A percentile compares a stretch with the other conserved stretches of the same genome.
Conservation (phyloP, 306 rosid genomes). For the Abrus precatorius region DNA sequence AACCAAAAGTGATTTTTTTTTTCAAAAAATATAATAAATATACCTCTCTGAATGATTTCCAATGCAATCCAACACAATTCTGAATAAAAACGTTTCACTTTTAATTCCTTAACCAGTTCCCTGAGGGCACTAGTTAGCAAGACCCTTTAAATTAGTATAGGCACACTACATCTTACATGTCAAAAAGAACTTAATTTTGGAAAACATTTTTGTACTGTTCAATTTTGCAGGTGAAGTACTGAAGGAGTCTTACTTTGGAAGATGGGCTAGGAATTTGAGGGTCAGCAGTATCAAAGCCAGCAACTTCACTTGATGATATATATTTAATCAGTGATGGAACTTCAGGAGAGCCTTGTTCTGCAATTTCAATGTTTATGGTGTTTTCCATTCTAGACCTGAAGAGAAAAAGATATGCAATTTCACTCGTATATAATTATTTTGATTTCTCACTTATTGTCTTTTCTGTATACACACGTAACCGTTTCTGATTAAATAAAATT, state of each 20-base stretch:
- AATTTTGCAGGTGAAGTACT: not conserved
- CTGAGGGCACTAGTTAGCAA: no score
- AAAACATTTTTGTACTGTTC: not conserved
- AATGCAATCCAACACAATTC: no score
- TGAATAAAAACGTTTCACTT: no score
- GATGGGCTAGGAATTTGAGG: constrained; percentile 46
- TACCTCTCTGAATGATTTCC: no score
- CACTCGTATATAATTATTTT: no score
- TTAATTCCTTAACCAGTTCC: no score
- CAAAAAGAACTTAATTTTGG: not conserved
- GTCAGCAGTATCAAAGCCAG: constrained; percentile 63
- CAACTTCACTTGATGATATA: constrained; percentile 62
- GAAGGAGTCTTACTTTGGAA: constrained; percentile 55
- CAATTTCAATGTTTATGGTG: constrained; percentile 34
- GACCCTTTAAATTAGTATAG: not conserved
- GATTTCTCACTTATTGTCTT: no score
- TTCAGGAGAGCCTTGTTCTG: constrained; percentile 46
- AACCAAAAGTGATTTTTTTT: no score
- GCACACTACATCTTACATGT: constrained; percentile 1
- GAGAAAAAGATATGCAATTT: not conserved
- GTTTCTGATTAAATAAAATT: not conserved
- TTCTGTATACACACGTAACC: no score
- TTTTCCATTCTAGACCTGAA: constrained; percentile 60
- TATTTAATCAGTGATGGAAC: constrained; percentile 67
- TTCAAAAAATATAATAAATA: no score